Evolutionary conservation across 768 basidiomycete species (phyloP).

Genomic region (Coprinopsis marcescibilis): DNA sequence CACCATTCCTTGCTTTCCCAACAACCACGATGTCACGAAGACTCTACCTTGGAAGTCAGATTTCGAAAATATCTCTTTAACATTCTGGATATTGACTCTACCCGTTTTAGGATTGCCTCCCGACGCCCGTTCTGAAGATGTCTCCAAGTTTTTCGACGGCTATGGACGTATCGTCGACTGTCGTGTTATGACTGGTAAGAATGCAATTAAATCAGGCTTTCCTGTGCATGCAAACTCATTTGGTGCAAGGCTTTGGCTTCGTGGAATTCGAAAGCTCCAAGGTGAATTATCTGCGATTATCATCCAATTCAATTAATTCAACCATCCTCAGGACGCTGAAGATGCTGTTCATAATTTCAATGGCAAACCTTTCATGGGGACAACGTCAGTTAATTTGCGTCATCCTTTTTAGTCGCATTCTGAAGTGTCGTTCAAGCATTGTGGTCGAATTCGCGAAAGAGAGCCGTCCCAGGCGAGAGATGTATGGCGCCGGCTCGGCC

Average conservation of each 20-base stretch:
- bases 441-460: constrained; percentile 97
- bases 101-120: constrained; percentile 61
- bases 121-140: constrained; percentile 79
- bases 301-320: not conserved
- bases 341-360: constrained; percentile 86
- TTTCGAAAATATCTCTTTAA: not conserved
- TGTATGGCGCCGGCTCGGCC: constrained; percentile 41
- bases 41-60: constrained; percentile 80
- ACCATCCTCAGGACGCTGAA: constrained; percentile 73
- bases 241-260: constrained; percentile 79
- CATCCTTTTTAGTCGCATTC: not conserved
- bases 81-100: constrained; percentile 1
- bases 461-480: constrained; percentile 76
- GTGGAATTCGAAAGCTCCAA: constrained; percentile 89
- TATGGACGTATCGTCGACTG: constrained; percentile 87
- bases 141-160: constrained; percentile 84
- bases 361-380: constrained; percentile 85
- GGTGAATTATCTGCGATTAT: constrained; percentile 32
- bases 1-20: constrained; percentile 23
- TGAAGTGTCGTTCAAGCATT: constrained; percentile 52
- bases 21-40: constrained; percentile 68
- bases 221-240: not conserved
- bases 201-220: not conserved
- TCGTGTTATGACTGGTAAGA: constrained; percentile 88
- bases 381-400: constrained; percentile 46